These are phyloP conservation scores for Diaporthe caulivora DNA, from an alignment of 2,329 filamentous ascomycete species.

Conservation along the genomic window DNA sequence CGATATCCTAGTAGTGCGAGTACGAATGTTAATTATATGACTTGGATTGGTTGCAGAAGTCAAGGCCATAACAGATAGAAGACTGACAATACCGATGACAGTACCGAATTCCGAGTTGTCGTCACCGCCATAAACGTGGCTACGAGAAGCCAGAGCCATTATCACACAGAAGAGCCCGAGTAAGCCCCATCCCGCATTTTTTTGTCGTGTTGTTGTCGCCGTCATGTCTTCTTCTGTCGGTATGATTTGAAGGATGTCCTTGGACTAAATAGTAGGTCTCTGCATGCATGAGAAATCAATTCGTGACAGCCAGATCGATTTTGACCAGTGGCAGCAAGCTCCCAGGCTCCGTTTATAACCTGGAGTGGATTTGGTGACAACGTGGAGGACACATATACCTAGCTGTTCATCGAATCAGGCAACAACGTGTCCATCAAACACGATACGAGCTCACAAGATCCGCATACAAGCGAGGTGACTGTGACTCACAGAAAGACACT, in stretches of 20 bases:
- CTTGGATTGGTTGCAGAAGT: neutral
- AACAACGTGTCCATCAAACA: neutral
- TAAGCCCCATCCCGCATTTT: neutral
- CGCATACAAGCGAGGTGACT: no score
- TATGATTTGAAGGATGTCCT: neutral
- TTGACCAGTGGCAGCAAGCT: neutral
- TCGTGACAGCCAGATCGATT: neutral
- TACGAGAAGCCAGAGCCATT: neutral
- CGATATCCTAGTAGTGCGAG: neutral
- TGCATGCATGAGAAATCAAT: neutral
- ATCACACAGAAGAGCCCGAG: neutral
- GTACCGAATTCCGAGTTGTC: no score
- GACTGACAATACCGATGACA: constrained; percentile 5
- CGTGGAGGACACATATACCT: neutral
- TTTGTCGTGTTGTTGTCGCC: neutral
- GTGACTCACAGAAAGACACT: no score
- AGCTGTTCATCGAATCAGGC: no score
- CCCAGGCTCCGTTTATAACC: neutral
- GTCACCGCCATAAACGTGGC: neutral
- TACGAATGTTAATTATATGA: neutral
- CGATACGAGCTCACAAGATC: no score
- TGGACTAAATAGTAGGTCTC: neutral
- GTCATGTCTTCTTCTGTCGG: neutral
- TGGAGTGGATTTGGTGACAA: no score
- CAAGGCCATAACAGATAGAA: neutral